Evolutionary conservation across 805 yeast genomes (phyloP), one percentile per base, ranked within the genome.

Genomic region (Barnettozyma wickerhamii): DNA sequence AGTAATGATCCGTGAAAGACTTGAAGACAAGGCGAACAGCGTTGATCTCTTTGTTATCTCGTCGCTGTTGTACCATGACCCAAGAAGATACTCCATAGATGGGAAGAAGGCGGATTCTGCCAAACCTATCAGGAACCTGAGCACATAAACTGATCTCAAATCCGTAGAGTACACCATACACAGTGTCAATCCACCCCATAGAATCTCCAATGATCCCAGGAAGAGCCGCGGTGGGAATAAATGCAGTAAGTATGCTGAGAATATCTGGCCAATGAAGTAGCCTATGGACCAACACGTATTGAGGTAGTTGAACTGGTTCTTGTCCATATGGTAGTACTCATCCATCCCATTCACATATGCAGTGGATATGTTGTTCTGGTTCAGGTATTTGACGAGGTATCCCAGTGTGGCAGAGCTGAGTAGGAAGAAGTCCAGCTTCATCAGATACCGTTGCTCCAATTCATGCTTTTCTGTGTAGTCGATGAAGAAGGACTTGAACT

Each of bases 291-390:
- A 72, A 26, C 64, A 47, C 0, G 76, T 62, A 6, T 55, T 54
- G 48, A 71, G 46, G 45, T 68, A 69, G 45, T 74, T 72, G 45
- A 64, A 67, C 41, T 74, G 72, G 40, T 65, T 66, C 14, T 56
- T 60, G 33, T 57, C 51, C 68, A 71, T 65, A 12, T 52, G 41
- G 38, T 62, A 67, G 48, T 64, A 60, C 47, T 70, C 68, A 43
- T 63, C 59, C 74, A 69, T 59, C 5, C 75, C 76, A 44, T 67
- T 69, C 33, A 71, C 63, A 48, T 69, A 70, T 1, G 76, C 75
- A 1, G 69, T 68, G n/a, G 64, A 54, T n/a, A 71, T 51, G 45
- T 71, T 71, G 29, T 52, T 53, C 43, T 62, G 71, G 43, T 70
- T 66, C 42, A 71, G 56, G 20, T 64, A 63, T 49, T 71, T 71